Evolutionary conservation across 768 basidiomycete species (phyloP).

Genomic region (Chlorophyllum brunneum): DNA sequence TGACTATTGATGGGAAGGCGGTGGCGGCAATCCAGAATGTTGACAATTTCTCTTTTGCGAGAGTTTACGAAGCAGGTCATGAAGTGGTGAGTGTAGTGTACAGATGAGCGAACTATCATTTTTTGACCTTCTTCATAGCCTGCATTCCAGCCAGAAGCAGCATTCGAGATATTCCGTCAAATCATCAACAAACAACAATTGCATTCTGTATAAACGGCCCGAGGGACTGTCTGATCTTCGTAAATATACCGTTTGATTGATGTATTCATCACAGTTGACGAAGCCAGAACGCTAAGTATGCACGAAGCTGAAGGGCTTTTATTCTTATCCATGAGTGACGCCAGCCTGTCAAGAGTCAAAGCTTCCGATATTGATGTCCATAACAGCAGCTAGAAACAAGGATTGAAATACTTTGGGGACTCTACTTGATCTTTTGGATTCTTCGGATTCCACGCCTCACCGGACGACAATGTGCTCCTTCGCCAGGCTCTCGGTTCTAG

Average conservation of each 20-base stretch:
- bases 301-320: no score
- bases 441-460: no score
- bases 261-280: neutral
- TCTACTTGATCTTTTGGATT: no score
- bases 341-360: no score
- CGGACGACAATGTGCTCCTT: no score
- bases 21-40: slow-evolving; percentile 63
- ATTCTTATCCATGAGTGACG: no score
- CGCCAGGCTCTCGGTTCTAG: no score
- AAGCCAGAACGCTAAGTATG: no score
- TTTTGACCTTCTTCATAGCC: slow-evolving; percentile 32
- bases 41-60: slow-evolving; percentile 68
- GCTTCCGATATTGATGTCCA: no score
- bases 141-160: slow-evolving; percentile 56
- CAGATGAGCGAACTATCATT: neutral
- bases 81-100: slow-evolving; percentile 47
- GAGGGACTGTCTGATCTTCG: neutral
- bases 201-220: slow-evolving; percentile 37
- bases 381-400: no score
- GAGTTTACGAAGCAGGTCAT: slow-evolving; percentile 57
- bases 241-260: no score
- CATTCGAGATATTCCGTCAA: slow-evolving; percentile 58
- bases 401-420: no score
- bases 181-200: slow-evolving; percentile 46
- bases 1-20: slow-evolving; percentile 48